Conservation (phyloP, 2,329 filamentous ascomycete species). For the Sclerotinia spermophila region DNA sequence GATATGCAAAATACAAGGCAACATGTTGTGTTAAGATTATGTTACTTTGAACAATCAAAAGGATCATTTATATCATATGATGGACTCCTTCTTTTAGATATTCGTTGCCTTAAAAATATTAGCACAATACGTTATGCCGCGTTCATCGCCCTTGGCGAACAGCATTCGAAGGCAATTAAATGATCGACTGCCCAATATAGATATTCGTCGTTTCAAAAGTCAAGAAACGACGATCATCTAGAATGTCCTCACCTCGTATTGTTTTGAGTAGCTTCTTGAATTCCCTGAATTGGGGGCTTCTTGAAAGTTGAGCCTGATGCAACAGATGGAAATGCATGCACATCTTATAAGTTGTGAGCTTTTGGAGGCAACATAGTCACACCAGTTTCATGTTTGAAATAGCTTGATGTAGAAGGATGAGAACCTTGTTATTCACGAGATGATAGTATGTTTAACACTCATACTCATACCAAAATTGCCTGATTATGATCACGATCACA, state of each 20-base stretch:
- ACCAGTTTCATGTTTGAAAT: conserved; percentile 8
- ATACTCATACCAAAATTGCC: neutral
- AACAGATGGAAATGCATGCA: neutral
- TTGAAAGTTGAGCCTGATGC: neutral
- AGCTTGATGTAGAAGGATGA: neutral
- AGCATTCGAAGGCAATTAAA: neutral
- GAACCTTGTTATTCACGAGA: conserved; percentile 2
- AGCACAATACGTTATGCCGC: neutral
- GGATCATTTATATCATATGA: neutral
- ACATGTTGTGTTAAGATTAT: neutral
- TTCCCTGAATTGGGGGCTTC: neutral
- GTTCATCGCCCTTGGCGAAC: neutral
- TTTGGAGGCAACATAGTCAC: neutral
- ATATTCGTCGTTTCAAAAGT: neutral
- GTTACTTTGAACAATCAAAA: neutral
- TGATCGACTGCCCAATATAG: neutral
- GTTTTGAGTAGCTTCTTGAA: neutral
- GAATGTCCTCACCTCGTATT: neutral
- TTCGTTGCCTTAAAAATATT: neutral
- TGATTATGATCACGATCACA: conserved; percentile 2
- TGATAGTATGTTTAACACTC: neutral
- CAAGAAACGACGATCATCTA: neutral
- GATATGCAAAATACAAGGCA: neutral
- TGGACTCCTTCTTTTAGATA: neutral
- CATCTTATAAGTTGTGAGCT: neutral